These are phyloP conservation scores for Fusarium haematococcum DNA, from an alignment of 2,329 filamentous ascomycete species.

Conservation along the genomic window DNA sequence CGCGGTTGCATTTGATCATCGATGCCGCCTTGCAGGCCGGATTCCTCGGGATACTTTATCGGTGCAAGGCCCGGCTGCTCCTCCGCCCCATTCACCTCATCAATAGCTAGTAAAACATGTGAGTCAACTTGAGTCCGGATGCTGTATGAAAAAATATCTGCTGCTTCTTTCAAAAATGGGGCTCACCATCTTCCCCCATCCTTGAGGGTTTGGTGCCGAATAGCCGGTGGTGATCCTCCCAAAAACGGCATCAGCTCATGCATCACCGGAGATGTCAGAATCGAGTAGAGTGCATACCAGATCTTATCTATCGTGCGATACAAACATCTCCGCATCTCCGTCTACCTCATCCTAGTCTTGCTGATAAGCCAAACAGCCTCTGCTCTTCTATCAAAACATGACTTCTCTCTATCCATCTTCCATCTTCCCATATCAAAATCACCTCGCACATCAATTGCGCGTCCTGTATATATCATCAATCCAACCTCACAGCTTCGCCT, in stretches of 20 bases:
- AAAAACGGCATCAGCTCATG: slow-evolving; percentile 12
- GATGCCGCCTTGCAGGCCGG: slow-evolving; percentile 5
- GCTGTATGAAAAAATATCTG: no score
- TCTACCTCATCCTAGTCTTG: not conserved
- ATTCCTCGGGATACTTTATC: slow-evolving; percentile 2
- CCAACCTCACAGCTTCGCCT: slow-evolving; percentile 55
- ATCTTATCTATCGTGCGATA: slow-evolving; percentile 23
- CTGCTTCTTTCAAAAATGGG: not conserved
- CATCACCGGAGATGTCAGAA: slow-evolving; percentile 24
- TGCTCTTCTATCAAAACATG: not conserved
- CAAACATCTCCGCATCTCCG: slow-evolving; percentile 35
- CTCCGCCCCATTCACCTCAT: not conserved
- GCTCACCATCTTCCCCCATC: not conserved
- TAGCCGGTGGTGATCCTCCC: not conserved
- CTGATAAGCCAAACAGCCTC: slow-evolving; percentile 16
- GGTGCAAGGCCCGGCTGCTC: slow-evolving; percentile 3
- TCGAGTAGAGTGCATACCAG: slow-evolving; percentile 4
- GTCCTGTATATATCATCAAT: not conserved
- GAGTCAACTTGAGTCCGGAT: not conserved
- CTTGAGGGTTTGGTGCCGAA: not conserved
- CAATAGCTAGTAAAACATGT: not conserved
- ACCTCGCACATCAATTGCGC: not conserved
- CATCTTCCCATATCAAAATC: not conserved
- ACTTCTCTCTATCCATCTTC: not conserved
- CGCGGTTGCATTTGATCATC: slow-evolving; percentile 14